Base-by-base conservation (phyloP, 257 asterid genomes). In the Hygrophila difformis region DNA sequence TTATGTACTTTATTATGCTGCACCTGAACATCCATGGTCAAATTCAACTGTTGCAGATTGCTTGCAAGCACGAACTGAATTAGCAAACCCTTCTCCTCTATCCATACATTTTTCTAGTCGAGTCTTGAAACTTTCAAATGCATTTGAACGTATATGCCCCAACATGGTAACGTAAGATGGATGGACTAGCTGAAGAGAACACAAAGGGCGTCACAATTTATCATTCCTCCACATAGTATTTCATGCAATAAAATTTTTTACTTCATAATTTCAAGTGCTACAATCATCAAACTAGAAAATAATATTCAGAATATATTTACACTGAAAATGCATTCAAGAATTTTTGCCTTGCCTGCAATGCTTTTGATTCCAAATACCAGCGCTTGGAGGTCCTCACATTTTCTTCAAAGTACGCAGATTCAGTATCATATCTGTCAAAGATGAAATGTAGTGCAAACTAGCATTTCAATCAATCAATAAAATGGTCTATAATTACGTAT, bases 11-110 rank as follows among this genome's bases (percentile, higher is more conserved):
- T 45, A 34, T 33, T 44, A 28, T 26, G 17, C 44, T 18, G 57
- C 54, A 81, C 93, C 87, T 77, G 71, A 61, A 71, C 67, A 77
- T 28, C 77, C 76, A 44, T 31, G 52, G 37, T 78, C 87, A 60
- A 81, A 81, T 62, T 68, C 63, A 9, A 50, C 56, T 59, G 65
- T 57, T 21, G 70, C 53, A 44, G 69, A 66, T 41, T 44, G 63
- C 17, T 49, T 49, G 73, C 76, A 72, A 39, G 17, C 50, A 52
- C 56, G 66, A 59, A 73, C 76, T 29, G 76, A 66, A 40, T 70
- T 68, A 34, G 73, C 84, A 61, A 72, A 75, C 31, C 71, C 72
- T 66, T 65, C 66, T 56, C 88, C 81, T 57, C 42, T 37, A 34
- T n/a, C 36, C 62, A 78, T 48, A 57, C 43, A 44, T 51, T 69